Evolutionary conservation across 345 rosid genomes (phyloP), one percentile per base, ranked within the genome.

Genomic region (Murraya koenigii): DNA sequence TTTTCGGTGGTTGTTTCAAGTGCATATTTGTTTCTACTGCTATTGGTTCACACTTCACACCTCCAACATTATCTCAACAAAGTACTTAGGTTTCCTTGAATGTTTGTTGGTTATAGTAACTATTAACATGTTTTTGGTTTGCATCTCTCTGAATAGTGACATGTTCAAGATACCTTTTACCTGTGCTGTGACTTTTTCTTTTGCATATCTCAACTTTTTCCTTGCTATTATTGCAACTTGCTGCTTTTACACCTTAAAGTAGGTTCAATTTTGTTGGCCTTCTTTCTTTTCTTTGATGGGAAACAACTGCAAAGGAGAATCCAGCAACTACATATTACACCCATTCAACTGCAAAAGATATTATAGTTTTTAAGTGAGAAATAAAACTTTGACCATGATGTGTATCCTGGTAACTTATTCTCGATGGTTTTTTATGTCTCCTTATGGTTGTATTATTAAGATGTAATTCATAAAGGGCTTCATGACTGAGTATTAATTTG

Each of bases 1-100:
- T 23, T 56, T 23, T 72, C 64, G 13, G 41, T 9, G 59, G 54
- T 66, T 74, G 39, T 74, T 74, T 32, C 66, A 32, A 67, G 23
- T 63, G 14, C 70, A 83, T 72, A 26, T 6, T 62, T 60, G 56
- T 62, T 82, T 23, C 65, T 56, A 11, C 61, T 13, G 14, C 19
- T 23, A 22, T 20, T 20, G 25, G 13, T 7, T 36, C 36, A 36
- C 3, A 35, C 38, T 25, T n/a, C n/a, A 2, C 19, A 54, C 5
- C 39, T 36, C 1, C 49, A 13, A 44, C 41, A 44, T 63, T 52
- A 55, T 65, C 22, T 10, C 8, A 5, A 54, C 55, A 35, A 5
- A 66, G n/a, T 74, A 60, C 7, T 47, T 47, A 20, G 68, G 62
- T 30, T 38, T 26, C 44, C 33, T 72, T 73, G 36, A 59, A 39